phyloP scores from a whole-genome alignment of 1,284 basidiomycete genomes.

The Nidula niveotomentosa region DNA sequence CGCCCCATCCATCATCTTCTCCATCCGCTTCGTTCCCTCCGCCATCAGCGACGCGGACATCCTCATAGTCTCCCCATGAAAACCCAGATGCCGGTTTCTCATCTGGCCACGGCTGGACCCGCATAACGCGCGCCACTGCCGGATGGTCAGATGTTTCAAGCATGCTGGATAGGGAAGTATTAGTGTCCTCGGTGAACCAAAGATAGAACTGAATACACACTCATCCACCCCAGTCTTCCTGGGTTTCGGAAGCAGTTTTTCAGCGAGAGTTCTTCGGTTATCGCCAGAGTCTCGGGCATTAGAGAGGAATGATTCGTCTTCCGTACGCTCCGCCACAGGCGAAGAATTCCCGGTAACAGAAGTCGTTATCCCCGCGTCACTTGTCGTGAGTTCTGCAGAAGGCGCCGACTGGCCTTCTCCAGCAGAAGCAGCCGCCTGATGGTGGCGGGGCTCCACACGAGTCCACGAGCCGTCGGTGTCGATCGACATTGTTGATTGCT shows the following conservation, averaged over 20 bases:
- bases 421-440: constrained; percentile 10
- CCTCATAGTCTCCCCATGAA: constrained; percentile 77
- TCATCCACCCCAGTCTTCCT: constrained; percentile 67
- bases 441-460: constrained; percentile 40
- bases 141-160: constrained; percentile 58
- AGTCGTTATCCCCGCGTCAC: constrained; percentile 53
- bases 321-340: constrained; percentile 38
- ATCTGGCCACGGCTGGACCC: constrained; percentile 50
- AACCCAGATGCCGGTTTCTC: constrained; percentile 64
- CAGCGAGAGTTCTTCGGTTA: constrained; percentile 47
- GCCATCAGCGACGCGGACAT: constrained; percentile 46
- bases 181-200: constrained; percentile 2
- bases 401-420: constrained; percentile 7
- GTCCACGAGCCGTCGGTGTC: constrained; percentile 60
- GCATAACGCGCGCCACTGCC: constrained; percentile 58
- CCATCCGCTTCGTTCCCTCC: constrained; percentile 54
- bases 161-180: constrained; percentile 44
- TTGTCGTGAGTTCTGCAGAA: constrained; percentile 38
- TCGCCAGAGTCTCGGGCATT: constrained; percentile 19
- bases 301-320: constrained; percentile 21
- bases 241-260: constrained; percentile 57
- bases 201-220: constrained; percentile 35
- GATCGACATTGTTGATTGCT: constrained; percentile 27
- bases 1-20: constrained; percentile 65
- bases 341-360: constrained; percentile 56